Evolutionary conservation across 2,329 filamentous ascomycete species (phyloP).

Genomic region (Stromatinia cepivora): DNA sequence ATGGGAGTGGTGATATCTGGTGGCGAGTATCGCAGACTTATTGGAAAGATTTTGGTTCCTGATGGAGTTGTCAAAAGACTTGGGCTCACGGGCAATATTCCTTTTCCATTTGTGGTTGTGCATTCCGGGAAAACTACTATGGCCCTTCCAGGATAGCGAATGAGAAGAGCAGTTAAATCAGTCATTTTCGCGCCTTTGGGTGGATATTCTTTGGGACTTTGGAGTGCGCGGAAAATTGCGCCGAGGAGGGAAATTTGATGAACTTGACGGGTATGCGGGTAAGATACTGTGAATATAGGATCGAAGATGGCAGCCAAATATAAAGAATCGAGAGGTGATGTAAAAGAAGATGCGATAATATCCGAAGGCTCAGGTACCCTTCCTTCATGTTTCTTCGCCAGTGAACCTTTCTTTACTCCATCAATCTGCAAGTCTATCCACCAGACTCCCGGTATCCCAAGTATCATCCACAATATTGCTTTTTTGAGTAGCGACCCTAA

Average conservation of each 20-base stretch:
- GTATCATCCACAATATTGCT: constrained; percentile 80
- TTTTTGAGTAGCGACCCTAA: constrained; percentile 71
- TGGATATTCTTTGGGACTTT: constrained; percentile 53
- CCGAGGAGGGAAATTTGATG: constrained; percentile 73
- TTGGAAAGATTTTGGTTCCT: constrained; percentile 78
- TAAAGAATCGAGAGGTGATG: constrained; percentile 86
- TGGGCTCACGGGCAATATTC: constrained; percentile 80
- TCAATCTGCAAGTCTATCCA: constrained; percentile 99
- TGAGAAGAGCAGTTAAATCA: constrained; percentile 62
- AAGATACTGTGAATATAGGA: constrained; percentile 87
- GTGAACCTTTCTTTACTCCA: constrained; percentile 87
- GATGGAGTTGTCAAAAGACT: constrained; percentile 68
- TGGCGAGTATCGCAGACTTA: constrained; percentile 86
- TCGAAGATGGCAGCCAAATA: constrained; percentile 97
- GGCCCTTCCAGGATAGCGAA: constrained; percentile 69
- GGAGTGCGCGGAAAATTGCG: constrained; percentile 73
- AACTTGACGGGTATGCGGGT: constrained; percentile 71
- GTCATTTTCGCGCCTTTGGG: constrained; percentile 53
- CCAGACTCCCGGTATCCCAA: constrained; percentile 91
- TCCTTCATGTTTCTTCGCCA: constrained; percentile 70
- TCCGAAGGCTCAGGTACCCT: constrained; percentile 77
- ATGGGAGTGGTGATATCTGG: constrained; percentile 89
- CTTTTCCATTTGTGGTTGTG: constrained; percentile 90
- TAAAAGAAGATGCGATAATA: constrained; percentile 87
- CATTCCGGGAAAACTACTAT: constrained; percentile 92